Conservation (phyloP, 495 filamentous ascomycete species). For the Lindgomyces ingoldianus region DNA sequence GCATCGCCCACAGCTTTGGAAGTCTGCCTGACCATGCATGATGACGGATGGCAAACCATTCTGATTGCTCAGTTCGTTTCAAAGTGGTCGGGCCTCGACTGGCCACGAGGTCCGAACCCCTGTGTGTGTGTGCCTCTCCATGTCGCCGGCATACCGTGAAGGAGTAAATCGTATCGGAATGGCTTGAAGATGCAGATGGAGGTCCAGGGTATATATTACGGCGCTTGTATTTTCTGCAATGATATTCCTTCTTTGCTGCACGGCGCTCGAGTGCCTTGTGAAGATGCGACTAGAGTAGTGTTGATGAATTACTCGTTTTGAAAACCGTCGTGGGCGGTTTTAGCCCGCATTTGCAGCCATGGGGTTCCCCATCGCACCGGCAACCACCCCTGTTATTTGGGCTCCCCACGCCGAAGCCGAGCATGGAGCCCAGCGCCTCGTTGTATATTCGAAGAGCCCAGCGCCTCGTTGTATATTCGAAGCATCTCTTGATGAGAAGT, state of each 20-base stretch:
- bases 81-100: constrained; percentile 23
- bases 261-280: constrained; percentile 4
- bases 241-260: constrained; percentile 6
- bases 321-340: not conserved
- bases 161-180: constrained; percentile 1
- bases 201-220: constrained; percentile 8
- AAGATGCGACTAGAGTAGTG: constrained; percentile 5
- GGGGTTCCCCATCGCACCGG: constrained; percentile 1
- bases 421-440: not conserved
- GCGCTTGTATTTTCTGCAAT: constrained; percentile 26
- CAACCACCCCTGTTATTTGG: constrained; percentile 11
- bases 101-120: constrained; percentile 23
- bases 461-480: constrained; percentile 6
- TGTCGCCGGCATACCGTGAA: constrained; percentile 18
- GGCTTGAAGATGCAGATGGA: not conserved
- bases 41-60: constrained; percentile 11
- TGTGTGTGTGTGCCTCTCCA: constrained; percentile 4
- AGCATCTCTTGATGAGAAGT: not conserved
- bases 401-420: not conserved
- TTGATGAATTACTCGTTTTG: constrained; percentile 8
- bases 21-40: constrained; percentile 25
- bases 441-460: constrained; percentile 11
- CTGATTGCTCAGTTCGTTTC: constrained; percentile 27
- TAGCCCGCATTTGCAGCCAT: not conserved
- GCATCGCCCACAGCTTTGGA: not conserved